phyloP scores from a whole-genome alignment of 805 yeast species.

The Candida incommunis region DNA sequence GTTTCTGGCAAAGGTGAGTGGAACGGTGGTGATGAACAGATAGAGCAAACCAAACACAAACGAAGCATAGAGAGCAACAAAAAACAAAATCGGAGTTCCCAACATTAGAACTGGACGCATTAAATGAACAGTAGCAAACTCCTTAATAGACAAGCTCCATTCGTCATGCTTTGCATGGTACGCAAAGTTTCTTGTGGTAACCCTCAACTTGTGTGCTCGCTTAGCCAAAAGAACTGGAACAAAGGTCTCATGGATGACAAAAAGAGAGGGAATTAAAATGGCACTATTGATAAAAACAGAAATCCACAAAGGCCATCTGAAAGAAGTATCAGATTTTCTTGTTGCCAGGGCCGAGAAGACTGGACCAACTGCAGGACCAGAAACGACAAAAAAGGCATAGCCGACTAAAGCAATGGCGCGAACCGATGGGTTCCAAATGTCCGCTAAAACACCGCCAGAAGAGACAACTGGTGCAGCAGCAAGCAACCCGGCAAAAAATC shows the following conservation, averaged over 20 bases:
- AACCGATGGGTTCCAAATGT: slow-evolving; percentile 33
- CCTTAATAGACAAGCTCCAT: slow-evolving; percentile 51
- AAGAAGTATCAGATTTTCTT: slow-evolving; percentile 27
- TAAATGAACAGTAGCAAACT: slow-evolving; percentile 58
- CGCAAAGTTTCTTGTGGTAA: slow-evolving; percentile 65
- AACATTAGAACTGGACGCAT: slow-evolving; percentile 70
- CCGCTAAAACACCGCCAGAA: slow-evolving; percentile 46
- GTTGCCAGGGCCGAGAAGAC: slow-evolving; percentile 34
- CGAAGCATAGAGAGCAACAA: slow-evolving; percentile 28
- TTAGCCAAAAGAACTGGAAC: slow-evolving; percentile 37
- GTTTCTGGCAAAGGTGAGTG: slow-evolving; percentile 20
- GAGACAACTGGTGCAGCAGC: slow-evolving; percentile 50
- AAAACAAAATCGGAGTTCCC: slow-evolving; percentile 30
- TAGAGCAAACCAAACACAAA: slow-evolving; percentile 32
- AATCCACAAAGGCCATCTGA: slow-evolving; percentile 48
- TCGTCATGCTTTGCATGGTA: slow-evolving; percentile 92
- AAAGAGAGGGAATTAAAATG: slow-evolving; percentile 24
- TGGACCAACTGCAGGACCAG: slow-evolving; percentile 32
- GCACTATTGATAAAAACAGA: slow-evolving; percentile 29
- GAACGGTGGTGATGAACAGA: slow-evolving; percentile 27
- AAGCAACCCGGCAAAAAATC: slow-evolving; percentile 46
- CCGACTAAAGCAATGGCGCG: slow-evolving; percentile 42
- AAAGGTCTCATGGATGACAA: slow-evolving; percentile 25
- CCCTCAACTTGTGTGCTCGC: slow-evolving; percentile 54
- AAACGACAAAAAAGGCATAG: slow-evolving; percentile 34